phyloP scores from a whole-genome alignment of 2,329 filamentous ascomycete species.

The Zymoseptoria ardabiliae region DNA sequence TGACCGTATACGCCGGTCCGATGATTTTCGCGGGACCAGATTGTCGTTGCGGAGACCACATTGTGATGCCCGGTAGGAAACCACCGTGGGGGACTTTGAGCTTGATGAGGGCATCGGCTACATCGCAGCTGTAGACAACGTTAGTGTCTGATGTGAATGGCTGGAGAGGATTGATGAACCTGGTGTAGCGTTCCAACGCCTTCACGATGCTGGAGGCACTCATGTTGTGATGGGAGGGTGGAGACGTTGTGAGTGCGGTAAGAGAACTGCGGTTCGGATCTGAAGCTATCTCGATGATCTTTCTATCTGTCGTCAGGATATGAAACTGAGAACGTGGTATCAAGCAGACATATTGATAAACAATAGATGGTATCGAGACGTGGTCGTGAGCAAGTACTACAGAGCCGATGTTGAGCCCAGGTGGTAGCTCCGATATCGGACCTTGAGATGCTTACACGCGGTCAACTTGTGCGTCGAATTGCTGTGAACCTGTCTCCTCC shows the following conservation, averaged over 20 bases:
- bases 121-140: constrained; percentile 37
- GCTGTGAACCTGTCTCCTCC: too few species aligned
- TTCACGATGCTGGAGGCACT: constrained; percentile 15
- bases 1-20: constrained; percentile 49
- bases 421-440: too few species aligned
- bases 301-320: too few species aligned
- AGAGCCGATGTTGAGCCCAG: too few species aligned
- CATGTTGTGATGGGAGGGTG: constrained; percentile 2
- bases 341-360: too few species aligned
- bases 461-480: too few species aligned
- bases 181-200: constrained; percentile 19
- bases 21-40: constrained; percentile 46
- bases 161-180: constrained; percentile 5
- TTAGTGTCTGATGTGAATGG: neutral
- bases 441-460: too few species aligned
- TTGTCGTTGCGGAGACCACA: constrained; percentile 49
- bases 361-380: too few species aligned
- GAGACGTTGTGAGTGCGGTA: neutral
- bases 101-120: constrained; percentile 48
- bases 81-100: constrained; percentile 42
- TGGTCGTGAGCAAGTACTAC: too few species aligned
- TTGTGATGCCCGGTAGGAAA: constrained; percentile 47
- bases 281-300: too few species aligned
- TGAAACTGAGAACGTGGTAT: too few species aligned
- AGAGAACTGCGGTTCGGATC: too few species aligned